phyloP scores from a whole-genome alignment of 1,284 basidiomycete genomes.

The Cutaneotrichosporon sp. region DNA sequence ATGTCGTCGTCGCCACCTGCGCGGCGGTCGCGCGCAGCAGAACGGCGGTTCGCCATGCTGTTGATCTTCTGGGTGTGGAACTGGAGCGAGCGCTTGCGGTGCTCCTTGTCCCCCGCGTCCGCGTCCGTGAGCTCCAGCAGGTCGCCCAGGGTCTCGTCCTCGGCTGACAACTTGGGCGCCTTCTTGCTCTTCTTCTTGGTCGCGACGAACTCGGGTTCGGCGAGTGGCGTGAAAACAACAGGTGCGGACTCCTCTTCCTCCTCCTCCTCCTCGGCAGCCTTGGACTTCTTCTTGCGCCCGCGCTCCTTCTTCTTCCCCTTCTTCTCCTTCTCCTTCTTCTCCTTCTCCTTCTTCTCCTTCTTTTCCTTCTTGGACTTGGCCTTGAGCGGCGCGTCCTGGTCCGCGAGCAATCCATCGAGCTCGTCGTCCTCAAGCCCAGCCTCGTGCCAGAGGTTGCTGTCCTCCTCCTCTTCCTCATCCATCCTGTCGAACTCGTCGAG shows the following conservation, averaged over 20 bases:
- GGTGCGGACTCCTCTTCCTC: constrained; percentile 13
- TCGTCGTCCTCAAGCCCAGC: constrained; percentile 48
- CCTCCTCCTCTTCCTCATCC: constrained; percentile 29
- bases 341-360: constrained; percentile 31
- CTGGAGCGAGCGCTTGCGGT: constrained; percentile 72
- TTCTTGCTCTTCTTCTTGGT: constrained; percentile 33
- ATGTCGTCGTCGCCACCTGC: constrained; percentile 74
- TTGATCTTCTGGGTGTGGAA: constrained; percentile 92
- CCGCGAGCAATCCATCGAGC: constrained; percentile 40
- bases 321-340: constrained; percentile 26
- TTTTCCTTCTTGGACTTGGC: constrained; percentile 30
- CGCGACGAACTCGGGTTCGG: constrained; percentile 38
- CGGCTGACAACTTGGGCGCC: constrained; percentile 31
- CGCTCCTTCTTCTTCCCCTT: constrained; percentile 47
- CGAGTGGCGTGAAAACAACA: constrained; percentile 34
- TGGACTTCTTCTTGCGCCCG: constrained; percentile 25
- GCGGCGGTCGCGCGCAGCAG: constrained; percentile 61
- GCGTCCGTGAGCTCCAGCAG: constrained; percentile 64
- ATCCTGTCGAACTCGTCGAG: constrained; percentile 10
- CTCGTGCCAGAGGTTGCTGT: constrained; percentile 39
- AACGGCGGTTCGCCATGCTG: constrained; percentile 67
- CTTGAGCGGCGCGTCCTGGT: constrained; percentile 27
- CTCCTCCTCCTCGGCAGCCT: constrained; percentile 32
- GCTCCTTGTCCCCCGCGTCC: constrained; percentile 77
- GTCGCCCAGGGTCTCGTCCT: constrained; percentile 71